Base-by-base conservation (phyloP, 805 yeast genomes). In the Lachancea cidri region DNA sequence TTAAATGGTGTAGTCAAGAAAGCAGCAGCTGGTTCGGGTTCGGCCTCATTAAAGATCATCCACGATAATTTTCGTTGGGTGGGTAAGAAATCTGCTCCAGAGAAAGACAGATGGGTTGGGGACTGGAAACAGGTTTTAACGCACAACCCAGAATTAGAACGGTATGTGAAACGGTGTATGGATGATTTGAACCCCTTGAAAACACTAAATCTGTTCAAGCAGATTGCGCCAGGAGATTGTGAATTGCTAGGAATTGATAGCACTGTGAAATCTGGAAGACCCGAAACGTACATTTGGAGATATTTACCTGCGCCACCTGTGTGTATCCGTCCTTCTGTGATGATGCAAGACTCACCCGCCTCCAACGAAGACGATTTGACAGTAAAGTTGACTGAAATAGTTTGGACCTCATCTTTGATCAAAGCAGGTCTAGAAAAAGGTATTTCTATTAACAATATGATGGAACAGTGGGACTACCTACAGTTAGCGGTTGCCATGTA, bases 401-500 rank as follows among this genome's bases (percentile, higher is more conserved):
- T 89, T 19, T 91, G 95, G 94, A 87, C 96, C 1, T 83, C 93
- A n/a, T 83, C 95, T 4, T 73, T 89, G 67, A 93, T 93, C 54
- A 77, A 87, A 50, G 95, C 96, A 0, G 98, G 97, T 45, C 78
- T 93, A 39, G 95, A 89, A 48, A 91, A 88, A 60, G 98, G 98
- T 44, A 86, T 91, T 47, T 79, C 96, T 13, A 81, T 94, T 56
- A 86, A 87, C 49, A 86, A 86, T 55, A 72, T 93, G 65, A 89
- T 93, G 96, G 98, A 91, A 58, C 98, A 93, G 58, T 93, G 99
- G 99, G 99, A 93, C 58, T 93, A 86, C 60, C 67, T 93, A 50
- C 99, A 93, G 65, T 72, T 93, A 39, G 85, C 96, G 1, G 89
- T 93, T 36, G 99, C 98, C 16, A 86, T 93, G 87, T 93, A 93